These are phyloP conservation scores for Nicotiana attenuata DNA, from an alignment of 257 asterid species.

Conservation along the genomic window DNA sequence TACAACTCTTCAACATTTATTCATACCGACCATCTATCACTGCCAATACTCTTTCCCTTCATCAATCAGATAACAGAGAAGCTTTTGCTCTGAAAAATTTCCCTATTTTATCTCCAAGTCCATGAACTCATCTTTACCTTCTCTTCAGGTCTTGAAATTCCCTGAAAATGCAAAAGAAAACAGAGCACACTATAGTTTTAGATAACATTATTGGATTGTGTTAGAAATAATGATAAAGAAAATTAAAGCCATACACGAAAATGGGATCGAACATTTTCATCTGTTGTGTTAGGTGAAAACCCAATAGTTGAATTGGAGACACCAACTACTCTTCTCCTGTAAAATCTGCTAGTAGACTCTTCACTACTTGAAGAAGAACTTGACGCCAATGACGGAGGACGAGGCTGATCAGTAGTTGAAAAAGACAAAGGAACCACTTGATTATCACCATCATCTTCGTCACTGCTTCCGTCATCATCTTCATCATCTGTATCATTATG, in stretches of 20 bases:
- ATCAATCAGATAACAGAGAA: slow-evolving; percentile 14
- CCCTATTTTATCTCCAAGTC: slow-evolving; percentile 27
- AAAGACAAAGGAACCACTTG: slow-evolving; percentile 68
- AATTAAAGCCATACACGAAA: slow-evolving; percentile 18
- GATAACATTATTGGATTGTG: neutral
- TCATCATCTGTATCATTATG: neutral
- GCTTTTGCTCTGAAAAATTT: neutral
- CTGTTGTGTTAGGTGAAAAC: neutral
- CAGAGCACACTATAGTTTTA: neutral
- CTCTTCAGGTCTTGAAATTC: slow-evolving; percentile 6
- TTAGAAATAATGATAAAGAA: too few relatives aligned
- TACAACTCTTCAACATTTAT: slow-evolving; percentile 1
- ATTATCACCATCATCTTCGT: slow-evolving; percentile 49
- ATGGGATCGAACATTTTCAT: slow-evolving; percentile 16
- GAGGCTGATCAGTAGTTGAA: slow-evolving; percentile 13
- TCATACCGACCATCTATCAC: neutral
- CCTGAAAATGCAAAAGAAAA: slow-evolving; percentile 16
- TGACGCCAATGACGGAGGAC: slow-evolving; percentile 30
- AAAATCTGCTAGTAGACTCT: slow-evolving; percentile 25
- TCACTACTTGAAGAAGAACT: slow-evolving; percentile 40
- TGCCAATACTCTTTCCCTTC: neutral
- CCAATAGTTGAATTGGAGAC: slow-evolving; percentile 16
- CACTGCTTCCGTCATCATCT: neutral
- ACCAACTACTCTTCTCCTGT: slow-evolving; percentile 17
- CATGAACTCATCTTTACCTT: slow-evolving; percentile 25